These are phyloP conservation scores for Phytopythium chamaehyphon DNA, from an alignment of 352 stramenopile species.

Conservation along the genomic window DNA sequence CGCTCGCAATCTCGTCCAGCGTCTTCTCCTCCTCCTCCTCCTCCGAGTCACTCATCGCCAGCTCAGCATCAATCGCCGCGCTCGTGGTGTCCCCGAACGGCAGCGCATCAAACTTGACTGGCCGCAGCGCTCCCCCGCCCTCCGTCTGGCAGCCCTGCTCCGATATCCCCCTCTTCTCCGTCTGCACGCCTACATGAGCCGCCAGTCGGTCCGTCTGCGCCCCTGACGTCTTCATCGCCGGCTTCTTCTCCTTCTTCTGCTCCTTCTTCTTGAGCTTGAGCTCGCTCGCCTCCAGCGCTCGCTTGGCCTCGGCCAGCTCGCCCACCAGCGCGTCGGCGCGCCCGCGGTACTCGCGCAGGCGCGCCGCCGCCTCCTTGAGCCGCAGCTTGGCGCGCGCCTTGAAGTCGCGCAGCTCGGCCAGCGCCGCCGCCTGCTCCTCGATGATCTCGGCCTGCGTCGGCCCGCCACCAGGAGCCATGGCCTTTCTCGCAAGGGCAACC, in stretches of 20 bases:
- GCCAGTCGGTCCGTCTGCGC: conserved; percentile 15
- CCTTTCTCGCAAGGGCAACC: conserved; percentile 1
- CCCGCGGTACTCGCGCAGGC: conserved; percentile 57
- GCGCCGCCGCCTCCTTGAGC: conserved; percentile 59
- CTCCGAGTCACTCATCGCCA: conserved; percentile 30
- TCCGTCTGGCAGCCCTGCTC: conserved; percentile 15
- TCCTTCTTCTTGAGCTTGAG: conserved; percentile 12
- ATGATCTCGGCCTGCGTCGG: conserved; percentile 73
- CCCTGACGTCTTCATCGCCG: background rate
- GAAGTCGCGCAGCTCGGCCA: conserved; percentile 51
- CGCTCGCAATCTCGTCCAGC: background rate
- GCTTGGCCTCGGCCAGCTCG: conserved; percentile 19
- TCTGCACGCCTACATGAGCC: conserved; percentile 18
- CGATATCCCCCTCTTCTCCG: conserved; percentile 8
- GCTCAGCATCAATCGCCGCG: conserved; percentile 28
- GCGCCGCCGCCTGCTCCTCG: conserved; percentile 50
- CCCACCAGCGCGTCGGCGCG: conserved; percentile 44
- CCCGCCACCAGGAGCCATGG: background rate
- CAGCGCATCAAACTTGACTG: conserved; percentile 1
- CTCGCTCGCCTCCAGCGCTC: conserved; percentile 13
- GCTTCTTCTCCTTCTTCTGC: background rate
- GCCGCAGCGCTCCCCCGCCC: background rate
- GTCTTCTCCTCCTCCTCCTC: conserved; percentile 6
- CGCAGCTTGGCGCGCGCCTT: conserved; percentile 54
- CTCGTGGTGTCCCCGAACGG: conserved; percentile 16